Conservation (phyloP, 75 land plant species). For the Selaginella tamariscina region DNA sequence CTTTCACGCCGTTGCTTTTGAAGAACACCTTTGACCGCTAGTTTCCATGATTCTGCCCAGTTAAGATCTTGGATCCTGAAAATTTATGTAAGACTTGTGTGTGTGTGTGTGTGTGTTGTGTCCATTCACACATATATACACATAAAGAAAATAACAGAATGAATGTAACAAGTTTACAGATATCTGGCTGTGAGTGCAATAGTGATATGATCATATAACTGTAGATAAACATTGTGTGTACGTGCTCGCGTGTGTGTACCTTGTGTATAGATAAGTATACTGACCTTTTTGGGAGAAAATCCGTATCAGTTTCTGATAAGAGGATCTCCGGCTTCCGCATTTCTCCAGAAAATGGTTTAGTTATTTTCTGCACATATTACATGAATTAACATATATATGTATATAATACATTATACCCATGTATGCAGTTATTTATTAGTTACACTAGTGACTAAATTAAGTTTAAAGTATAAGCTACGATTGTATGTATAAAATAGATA, state of each 20-base stretch:
- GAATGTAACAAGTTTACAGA: conserved; percentile 10
- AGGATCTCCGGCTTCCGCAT: not conserved
- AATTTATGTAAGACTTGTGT: not conserved
- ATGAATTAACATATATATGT: too few relatives aligned
- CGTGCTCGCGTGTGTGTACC: too few relatives aligned
- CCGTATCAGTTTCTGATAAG: not conserved
- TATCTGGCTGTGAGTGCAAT: conserved; percentile 5
- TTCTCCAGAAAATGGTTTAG: not conserved
- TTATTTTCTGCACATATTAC: too few relatives aligned
- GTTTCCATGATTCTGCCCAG: conserved; percentile 25
- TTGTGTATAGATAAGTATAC: too few relatives aligned
- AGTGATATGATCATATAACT: conserved; percentile 6
- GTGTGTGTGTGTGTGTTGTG: not conserved
- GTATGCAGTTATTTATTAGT: too few relatives aligned
- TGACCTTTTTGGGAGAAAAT: not conserved
- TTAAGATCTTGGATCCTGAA: conserved; percentile 7
- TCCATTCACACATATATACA: not conserved
- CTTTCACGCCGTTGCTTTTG: conserved; percentile 20
- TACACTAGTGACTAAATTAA: too few relatives aligned
- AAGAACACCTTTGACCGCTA: conserved; percentile 22
- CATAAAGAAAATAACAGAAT: not conserved
- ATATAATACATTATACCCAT: too few relatives aligned
- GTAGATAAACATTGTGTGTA: conserved; percentile 8
- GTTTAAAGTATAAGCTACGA: too few relatives aligned
- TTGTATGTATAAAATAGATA: too few relatives aligned